Evolutionary conservation across 176 grass and related monocot species (phyloP).

Genomic region (Eragrostis nindensis): DNA sequence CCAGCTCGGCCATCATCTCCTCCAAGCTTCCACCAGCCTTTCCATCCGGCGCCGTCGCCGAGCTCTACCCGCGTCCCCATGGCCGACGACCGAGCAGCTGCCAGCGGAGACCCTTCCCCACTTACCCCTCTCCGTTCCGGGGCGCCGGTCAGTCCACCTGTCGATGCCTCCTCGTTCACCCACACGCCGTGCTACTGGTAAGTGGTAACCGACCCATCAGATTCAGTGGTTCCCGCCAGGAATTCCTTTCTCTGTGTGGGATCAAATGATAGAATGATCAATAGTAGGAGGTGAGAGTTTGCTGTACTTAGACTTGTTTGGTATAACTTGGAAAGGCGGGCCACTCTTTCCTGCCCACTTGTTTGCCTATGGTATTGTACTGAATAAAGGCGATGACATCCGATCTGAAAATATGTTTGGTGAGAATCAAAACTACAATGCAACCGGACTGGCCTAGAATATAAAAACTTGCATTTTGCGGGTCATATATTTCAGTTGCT

Average conservation of each 20-base stretch:
- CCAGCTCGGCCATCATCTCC: not conserved
- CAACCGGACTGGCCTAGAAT: not conserved
- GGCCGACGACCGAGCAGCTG: slow-evolving; percentile 38
- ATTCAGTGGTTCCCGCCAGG: slow-evolving; percentile 4
- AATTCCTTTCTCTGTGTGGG: not conserved
- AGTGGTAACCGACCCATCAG: slow-evolving; percentile 45
- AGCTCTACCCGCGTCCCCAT: slow-evolving; percentile 41
- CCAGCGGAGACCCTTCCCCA: not conserved
- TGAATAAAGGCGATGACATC: not conserved
- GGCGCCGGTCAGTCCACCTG: not conserved
- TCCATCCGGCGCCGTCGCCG: not conserved
- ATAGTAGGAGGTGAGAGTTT: not conserved
- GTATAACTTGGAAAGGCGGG: not conserved
- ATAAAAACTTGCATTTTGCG: not conserved
- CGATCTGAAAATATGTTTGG: slow-evolving; percentile 3
- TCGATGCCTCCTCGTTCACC: slow-evolving; percentile 49
- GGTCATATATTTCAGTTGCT: not conserved
- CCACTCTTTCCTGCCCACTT: not conserved
- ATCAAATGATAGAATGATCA: not conserved
- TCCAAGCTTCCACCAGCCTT: not conserved
- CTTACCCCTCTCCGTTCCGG: not conserved
- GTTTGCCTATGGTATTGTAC: not conserved
- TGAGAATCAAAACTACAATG: not conserved
- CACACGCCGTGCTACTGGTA: slow-evolving; percentile 87
- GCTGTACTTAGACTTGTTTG: not conserved